Evolutionary conservation across 2,329 filamentous ascomycete species (phyloP), one percentile per base, ranked within the genome.

Genomic region (Fusarium phyllophilum): DNA sequence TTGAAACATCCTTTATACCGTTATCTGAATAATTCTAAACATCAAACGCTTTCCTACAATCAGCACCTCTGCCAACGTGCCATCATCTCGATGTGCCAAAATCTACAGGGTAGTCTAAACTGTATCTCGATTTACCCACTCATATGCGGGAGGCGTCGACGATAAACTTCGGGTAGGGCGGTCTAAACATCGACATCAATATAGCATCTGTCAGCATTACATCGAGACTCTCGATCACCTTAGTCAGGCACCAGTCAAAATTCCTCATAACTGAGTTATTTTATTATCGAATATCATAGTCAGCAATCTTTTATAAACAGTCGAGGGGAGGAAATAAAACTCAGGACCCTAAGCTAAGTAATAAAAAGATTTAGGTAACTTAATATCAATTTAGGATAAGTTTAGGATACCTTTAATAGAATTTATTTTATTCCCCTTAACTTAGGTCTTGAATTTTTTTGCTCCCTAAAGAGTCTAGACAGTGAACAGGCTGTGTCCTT

Each of bases 201-300:
- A 48, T 12, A 29, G 56, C 15, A 49, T 38, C 56, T 51, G 42
- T 51, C 26, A 51, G 41, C 31, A 58, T 49, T n/a, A 18, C 41
- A 49, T 5, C 12, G 2, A 8, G 1, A 5, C 18, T 18, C n/a
- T 36, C 5, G 0, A 36, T 33, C 22, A 6, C 22, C 12, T 33
- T 15, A 2, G 0, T 15, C 26, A 33, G 5, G 8, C 26, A 4
- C 29, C 9, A n/a, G 5, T 10, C n/a, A 1, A 0, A 7, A 36
- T 36, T 36, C 10, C 4, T 18, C 6, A 29, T 4, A 22, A 0
- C 2, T 36, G 12, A 20, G 3, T 14, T 2, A 2, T 8, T 58
- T 29, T 8, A 17, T 29, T 26, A 26, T 26, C 6, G 26, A 26
- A 26, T 26, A 26, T 26, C n/a, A n/a, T n/a, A n/a, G n/a, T n/a